These are phyloP conservation scores for Hypoxylon trugodes DNA, from an alignment of 495 filamentous ascomycete genomes.

Conservation along the genomic window DNA sequence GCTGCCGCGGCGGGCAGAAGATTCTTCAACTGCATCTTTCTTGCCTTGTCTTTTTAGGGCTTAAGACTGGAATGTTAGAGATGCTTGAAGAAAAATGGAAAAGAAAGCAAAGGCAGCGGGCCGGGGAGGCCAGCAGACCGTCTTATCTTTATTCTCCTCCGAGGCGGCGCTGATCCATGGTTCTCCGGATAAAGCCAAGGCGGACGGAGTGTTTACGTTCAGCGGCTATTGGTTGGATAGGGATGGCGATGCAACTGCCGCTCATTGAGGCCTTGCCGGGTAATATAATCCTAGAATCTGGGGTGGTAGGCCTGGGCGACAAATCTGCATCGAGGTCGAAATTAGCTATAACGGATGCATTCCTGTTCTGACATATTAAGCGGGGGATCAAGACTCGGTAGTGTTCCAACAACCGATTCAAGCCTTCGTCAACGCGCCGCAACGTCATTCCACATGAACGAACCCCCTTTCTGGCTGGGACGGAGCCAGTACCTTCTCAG, in stretches of 20 bases:
- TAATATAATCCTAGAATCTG: slow-evolving; percentile 33
- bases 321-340: slow-evolving; percentile 35
- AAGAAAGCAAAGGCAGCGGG: slow-evolving; percentile 6
- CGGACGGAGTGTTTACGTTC: slow-evolving; percentile 15
- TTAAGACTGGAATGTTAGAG: neutral
- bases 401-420: slow-evolving; percentile 25
- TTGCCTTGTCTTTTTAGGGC: neutral
- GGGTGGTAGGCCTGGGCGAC: slow-evolving; percentile 21
- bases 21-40: slow-evolving; percentile 40
- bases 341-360: slow-evolving; percentile 29
- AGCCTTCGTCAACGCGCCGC: slow-evolving; percentile 28
- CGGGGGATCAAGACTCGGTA: slow-evolving; percentile 36
- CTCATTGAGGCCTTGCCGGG: slow-evolving; percentile 35
- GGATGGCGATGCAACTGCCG: slow-evolving; percentile 30
- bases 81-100: slow-evolving; percentile 14
- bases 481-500: slow-evolving; percentile 8
- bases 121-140: slow-evolving; percentile 15
- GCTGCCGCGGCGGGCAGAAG: slow-evolving; percentile 43
- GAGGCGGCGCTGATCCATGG: slow-evolving; percentile 26
- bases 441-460: slow-evolving; percentile 26
- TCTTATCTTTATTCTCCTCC: slow-evolving; percentile 32
- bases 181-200: slow-evolving; percentile 40
- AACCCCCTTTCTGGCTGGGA: slow-evolving; percentile 5
- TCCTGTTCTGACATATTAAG: slow-evolving; percentile 41
- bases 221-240: slow-evolving; percentile 25